Conservation (phyloP, 352 stramenopile species). For the Pythium myriotylum region DNA sequence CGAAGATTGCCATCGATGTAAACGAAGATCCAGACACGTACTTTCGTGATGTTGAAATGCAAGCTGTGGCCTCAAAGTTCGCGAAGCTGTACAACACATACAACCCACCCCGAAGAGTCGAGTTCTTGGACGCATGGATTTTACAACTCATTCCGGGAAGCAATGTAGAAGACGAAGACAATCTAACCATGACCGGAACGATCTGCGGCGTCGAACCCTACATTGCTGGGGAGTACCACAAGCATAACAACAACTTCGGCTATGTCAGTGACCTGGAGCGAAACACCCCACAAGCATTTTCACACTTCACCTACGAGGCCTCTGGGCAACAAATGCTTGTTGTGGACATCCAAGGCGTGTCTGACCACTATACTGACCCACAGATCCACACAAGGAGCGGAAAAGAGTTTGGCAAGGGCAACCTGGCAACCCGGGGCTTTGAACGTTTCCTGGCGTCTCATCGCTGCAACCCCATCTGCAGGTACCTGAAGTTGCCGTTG, state of each 20-base stretch:
- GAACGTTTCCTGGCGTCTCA: conserved; percentile 75
- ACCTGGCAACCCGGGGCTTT: conserved; percentile 69
- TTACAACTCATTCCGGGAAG: conserved; percentile 58
- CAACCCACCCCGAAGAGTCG: conserved; percentile 71
- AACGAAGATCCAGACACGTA: conserved; percentile 84
- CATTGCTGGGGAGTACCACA: conserved; percentile 81
- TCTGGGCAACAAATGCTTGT: conserved; percentile 91
- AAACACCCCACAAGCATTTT: conserved; percentile 90
- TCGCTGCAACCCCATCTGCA: conserved; percentile 82
- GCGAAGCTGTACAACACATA: conserved; percentile 83
- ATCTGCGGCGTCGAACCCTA: conserved; percentile 82
- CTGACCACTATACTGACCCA: conserved; percentile 95
- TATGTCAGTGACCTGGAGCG: conserved; percentile 79
- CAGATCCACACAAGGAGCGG: conserved; percentile 88
- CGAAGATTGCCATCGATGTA: conserved; percentile 79
- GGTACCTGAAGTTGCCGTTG: conserved; percentile 72
- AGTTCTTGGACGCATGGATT: conserved; percentile 80
- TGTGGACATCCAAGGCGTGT: conserved; percentile 95
- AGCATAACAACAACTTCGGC: conserved; percentile 86
- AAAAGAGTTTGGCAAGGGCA: conserved; percentile 87
- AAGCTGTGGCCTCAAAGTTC: conserved; percentile 80
- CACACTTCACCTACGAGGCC: conserved; percentile 91
- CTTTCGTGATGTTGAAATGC: conserved; percentile 87
- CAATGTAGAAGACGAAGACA: conserved; percentile 36
- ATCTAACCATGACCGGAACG: conserved; percentile 59